Evolutionary conservation across 1,284 basidiomycete species (phyloP).

Genomic region (Pisolithus thermaeus): DNA sequence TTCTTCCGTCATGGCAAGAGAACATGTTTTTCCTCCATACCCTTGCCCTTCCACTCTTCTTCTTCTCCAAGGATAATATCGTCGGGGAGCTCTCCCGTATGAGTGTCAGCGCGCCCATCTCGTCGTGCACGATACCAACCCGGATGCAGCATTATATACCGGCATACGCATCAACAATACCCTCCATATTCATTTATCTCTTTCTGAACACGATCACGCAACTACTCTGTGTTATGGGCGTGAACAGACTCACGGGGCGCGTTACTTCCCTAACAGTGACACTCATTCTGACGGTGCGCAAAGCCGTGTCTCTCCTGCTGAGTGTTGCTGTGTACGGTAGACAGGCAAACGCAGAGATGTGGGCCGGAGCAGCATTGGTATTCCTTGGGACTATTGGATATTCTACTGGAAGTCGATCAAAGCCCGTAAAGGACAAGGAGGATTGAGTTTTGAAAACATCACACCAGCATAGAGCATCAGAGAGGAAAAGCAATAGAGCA

Average conservation of each 20-base stretch:
- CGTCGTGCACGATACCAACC: conserved; percentile 19
- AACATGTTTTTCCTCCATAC: conserved; percentile 87
- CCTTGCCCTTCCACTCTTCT: conserved; percentile 69
- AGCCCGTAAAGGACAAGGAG: conserved; percentile 17
- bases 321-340: conserved; percentile 48
- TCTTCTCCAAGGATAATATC: conserved; percentile 50
- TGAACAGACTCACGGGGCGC: conserved; percentile 77
- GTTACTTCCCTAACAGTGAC: conserved; percentile 84
- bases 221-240: conserved; percentile 85
- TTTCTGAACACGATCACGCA: conserved; percentile 81
- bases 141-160: conserved; percentile 11
- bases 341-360: conserved; percentile 41
- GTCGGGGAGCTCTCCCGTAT: conserved; percentile 42
- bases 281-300: conserved; percentile 83
- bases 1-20: conserved; percentile 70
- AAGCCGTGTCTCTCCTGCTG: conserved; percentile 80
- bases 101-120: conserved; percentile 36
- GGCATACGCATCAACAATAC: conserved; percentile 36
- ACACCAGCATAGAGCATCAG: not conserved
- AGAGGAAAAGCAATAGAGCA: not conserved
- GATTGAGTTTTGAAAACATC: conserved; percentile 14
- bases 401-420: conserved; percentile 36
- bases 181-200: conserved; percentile 63
- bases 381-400: conserved; percentile 72
- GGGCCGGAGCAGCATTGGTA: conserved; percentile 64